Conservation (phyloP, 441 rosid species). For the Adansonia rubrostipa region DNA sequence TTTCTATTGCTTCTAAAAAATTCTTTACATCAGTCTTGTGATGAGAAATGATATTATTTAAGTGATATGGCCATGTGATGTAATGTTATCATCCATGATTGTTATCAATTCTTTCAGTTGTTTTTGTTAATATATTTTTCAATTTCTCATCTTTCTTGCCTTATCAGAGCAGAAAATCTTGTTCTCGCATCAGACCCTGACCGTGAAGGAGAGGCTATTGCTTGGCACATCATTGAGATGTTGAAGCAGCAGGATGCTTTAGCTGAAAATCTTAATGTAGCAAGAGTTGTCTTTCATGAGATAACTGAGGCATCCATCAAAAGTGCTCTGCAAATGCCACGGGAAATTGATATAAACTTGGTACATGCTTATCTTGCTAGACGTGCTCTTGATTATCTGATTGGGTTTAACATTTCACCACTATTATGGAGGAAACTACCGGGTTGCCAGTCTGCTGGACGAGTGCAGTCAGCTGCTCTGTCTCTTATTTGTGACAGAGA, state of each 20-base stretch:
- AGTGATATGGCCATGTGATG: constrained; percentile 21
- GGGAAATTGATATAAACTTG: constrained; percentile 82
- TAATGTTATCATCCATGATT: not conserved
- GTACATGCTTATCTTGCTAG: constrained; percentile 97
- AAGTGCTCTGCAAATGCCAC: constrained; percentile 77
- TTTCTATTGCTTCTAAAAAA: constrained; percentile 20
- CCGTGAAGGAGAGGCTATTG: constrained; percentile 99
- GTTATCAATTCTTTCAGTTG: constrained; percentile 21
- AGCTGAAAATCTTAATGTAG: constrained; percentile 64
- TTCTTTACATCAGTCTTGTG: constrained; percentile 13
- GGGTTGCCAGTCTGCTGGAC: constrained; percentile 96
- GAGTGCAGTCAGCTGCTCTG: constrained; percentile 98
- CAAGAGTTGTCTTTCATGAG: constrained; percentile 95
- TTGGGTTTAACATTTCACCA: constrained; percentile 95
- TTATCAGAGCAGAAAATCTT: constrained; percentile 91
- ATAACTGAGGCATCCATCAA: constrained; percentile 90
- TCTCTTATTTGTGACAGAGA: constrained; percentile 93
- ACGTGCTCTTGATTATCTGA: constrained; percentile 95
- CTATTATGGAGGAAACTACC: constrained; percentile 96
- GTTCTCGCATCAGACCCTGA: constrained; percentile 99
- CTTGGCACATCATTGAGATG: constrained; percentile 99
- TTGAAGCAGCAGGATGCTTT: constrained; percentile 92
- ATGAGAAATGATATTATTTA: constrained; percentile 20
- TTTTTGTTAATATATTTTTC: constrained; percentile 35
- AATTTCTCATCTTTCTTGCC: constrained; percentile 45